These are phyloP conservation scores for Pichia paraexigua DNA, from an alignment of 805 yeast species.

Conservation along the genomic window DNA sequence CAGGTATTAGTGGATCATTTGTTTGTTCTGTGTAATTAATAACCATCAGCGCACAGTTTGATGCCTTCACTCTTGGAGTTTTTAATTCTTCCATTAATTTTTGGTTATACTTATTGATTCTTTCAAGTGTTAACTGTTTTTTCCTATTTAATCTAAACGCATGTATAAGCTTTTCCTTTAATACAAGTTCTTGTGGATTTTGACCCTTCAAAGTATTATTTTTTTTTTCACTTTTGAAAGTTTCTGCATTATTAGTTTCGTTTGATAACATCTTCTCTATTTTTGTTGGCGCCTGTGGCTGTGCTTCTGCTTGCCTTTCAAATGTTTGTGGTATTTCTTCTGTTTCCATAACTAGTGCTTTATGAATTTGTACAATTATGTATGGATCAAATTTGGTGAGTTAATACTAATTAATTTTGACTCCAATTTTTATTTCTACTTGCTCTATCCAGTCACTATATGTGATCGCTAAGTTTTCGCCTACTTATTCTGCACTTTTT, in stretches of 20 bases:
- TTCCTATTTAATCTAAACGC: slow-evolving; percentile 36
- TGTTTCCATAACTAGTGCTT: not conserved
- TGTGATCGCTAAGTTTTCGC: not conserved
- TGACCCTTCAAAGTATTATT: not conserved
- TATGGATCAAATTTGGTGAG: too few species aligned
- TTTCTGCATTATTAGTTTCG: not conserved
- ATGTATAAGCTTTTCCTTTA: slow-evolving; percentile 12
- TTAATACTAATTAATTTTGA: too few species aligned
- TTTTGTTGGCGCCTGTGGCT: not conserved
- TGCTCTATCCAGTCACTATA: not conserved
- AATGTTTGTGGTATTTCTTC: not conserved
- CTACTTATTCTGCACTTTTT: not conserved
- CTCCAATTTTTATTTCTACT: too few species aligned
- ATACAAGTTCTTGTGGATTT: not conserved
- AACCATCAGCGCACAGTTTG: slow-evolving; percentile 47
- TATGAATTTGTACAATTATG: too few species aligned
- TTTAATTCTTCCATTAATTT: slow-evolving; percentile 44
- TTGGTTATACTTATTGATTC: slow-evolving; percentile 50
- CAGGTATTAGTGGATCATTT: slow-evolving; percentile 41
- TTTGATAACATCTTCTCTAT: not conserved
- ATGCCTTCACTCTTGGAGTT: slow-evolving; percentile 54
- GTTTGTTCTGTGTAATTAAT: slow-evolving; percentile 36
- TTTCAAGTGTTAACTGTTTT: slow-evolving; percentile 45
- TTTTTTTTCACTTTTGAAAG: not conserved
- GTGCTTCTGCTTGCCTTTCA: not conserved